Evolutionary conservation across 2,329 filamentous ascomycete genomes (phyloP).

Genomic region (Akanthomyces lecanii): DNA sequence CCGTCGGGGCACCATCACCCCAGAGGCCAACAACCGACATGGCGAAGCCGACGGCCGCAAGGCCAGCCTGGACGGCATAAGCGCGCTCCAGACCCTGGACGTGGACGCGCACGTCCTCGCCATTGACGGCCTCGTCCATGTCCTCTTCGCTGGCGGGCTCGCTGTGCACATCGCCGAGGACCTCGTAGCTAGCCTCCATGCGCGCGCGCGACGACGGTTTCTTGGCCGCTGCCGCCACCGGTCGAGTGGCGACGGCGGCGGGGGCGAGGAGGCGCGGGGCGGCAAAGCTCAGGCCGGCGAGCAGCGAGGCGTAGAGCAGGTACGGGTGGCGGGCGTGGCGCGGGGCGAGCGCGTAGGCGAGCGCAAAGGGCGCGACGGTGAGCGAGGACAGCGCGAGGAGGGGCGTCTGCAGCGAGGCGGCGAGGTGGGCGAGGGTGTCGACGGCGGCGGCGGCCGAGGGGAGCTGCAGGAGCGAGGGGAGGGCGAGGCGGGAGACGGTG

Average conservation of each 20-base stretch:
- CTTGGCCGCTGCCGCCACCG: slow-evolving; percentile 15
- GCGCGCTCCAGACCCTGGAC: slow-evolving; percentile 53
- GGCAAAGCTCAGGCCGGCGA: slow-evolving; percentile 59
- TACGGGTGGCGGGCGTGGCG: slow-evolving; percentile 78
- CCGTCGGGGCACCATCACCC: slow-evolving; percentile 52
- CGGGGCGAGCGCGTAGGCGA: slow-evolving; percentile 75
- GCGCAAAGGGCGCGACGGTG: slow-evolving; percentile 66
- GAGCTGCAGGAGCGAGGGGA: slow-evolving; percentile 76
- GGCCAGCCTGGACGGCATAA: slow-evolving; percentile 49
- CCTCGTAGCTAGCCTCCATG: slow-evolving; percentile 70
- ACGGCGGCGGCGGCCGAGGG: slow-evolving; percentile 69
- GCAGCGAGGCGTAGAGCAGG: slow-evolving; percentile 75
- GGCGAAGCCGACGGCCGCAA: slow-evolving; percentile 54
- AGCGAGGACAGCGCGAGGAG: slow-evolving; percentile 64
- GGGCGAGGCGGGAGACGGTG: slow-evolving; percentile 70
- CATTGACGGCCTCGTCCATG: slow-evolving; percentile 47
- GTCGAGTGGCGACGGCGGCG: slow-evolving; percentile 21
- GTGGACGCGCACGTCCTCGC: slow-evolving; percentile 56
- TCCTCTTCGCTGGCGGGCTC: slow-evolving; percentile 50
- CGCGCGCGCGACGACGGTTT: slow-evolving; percentile 32
- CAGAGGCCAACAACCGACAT: slow-evolving; percentile 63
- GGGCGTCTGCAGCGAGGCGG: slow-evolving; percentile 59
- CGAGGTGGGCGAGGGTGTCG: slow-evolving; percentile 66
- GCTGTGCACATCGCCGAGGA: slow-evolving; percentile 52
- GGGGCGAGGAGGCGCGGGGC: slow-evolving; percentile 41